Evolutionary conservation across 2,329 filamentous ascomycete species (phyloP).

Genomic region (Colletotrichum gloeosporioides): DNA sequence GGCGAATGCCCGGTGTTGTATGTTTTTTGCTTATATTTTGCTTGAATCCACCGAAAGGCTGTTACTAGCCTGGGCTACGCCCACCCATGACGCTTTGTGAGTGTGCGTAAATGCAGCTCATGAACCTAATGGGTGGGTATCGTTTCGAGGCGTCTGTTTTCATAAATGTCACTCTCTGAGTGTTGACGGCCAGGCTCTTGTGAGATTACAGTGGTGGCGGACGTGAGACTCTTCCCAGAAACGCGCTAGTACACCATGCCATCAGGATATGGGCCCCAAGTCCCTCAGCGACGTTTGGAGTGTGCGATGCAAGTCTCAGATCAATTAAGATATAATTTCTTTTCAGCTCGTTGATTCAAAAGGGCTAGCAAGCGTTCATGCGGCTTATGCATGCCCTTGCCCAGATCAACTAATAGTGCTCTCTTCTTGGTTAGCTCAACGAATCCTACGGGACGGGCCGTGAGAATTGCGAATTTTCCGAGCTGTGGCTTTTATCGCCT

Average conservation of each 20-base stretch:
- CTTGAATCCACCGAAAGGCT: background rate
- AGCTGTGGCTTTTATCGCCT: background rate
- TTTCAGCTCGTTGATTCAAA: background rate
- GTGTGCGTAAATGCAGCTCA: background rate
- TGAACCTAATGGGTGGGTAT: too few relatives aligned
- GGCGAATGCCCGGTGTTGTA: background rate
- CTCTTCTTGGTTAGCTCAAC: background rate
- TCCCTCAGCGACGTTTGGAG: background rate
- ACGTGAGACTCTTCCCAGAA: background rate
- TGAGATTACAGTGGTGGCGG: background rate
- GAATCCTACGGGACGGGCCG: background rate
- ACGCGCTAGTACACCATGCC: background rate
- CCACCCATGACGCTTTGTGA: background rate
- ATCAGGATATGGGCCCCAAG: background rate
- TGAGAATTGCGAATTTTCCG: background rate
- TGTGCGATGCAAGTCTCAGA: background rate
- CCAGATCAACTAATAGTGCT: background rate
- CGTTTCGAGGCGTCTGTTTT: background rate
- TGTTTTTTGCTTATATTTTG: background rate
- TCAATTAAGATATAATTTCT: background rate
- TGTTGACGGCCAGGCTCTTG: background rate
- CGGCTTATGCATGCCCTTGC: background rate
- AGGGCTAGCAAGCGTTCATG: background rate
- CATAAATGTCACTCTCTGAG: background rate
- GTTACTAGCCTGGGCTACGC: fast-evolving